Evolutionary conservation across 768 basidiomycete species (phyloP).

Genomic region (Pisolithus marmoratus): DNA sequence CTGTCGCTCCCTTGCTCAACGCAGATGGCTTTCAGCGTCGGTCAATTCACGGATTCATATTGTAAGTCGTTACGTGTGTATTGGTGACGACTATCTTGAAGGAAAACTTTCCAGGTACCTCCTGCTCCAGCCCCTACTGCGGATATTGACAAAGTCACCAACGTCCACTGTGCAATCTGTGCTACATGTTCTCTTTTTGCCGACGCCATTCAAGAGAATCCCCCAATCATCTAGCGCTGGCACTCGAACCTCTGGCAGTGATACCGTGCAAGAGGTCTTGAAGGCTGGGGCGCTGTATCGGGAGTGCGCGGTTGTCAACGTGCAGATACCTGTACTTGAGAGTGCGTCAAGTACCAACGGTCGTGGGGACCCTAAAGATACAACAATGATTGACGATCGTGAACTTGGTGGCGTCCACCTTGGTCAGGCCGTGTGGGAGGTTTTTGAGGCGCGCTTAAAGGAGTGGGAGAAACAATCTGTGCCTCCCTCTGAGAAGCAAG

Average conservation of each 20-base stretch:
- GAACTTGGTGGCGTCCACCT: conserved; percentile 67
- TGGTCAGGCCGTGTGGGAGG: conserved; percentile 73
- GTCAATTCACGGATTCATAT: conserved; percentile 39
- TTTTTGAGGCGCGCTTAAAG: conserved; percentile 61
- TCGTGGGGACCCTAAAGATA: conserved; percentile 28
- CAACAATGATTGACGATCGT: conserved; percentile 49
- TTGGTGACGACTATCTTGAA: conserved; percentile 3
- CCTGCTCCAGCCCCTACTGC: conserved; percentile 57
- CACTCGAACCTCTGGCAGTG: conserved; percentile 4
- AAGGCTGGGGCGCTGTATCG: conserved; percentile 75
- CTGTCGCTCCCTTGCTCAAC: conserved; percentile 42
- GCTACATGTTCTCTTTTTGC: conserved; percentile 78
- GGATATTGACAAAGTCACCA: conserved; percentile 67
- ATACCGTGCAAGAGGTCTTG: conserved; percentile 52
- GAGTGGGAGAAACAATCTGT: conserved; percentile 47
- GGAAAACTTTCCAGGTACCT: conserved; percentile 48
- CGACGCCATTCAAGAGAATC: conserved; percentile 66
- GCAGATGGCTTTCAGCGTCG: conserved; percentile 24
- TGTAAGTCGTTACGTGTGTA: conserved; percentile 36
- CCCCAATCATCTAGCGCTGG: conserved; percentile 19
- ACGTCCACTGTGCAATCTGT: conserved; percentile 61
- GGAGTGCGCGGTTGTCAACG: conserved; percentile 61
- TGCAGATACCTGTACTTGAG: conserved; percentile 32
- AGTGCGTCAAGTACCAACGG: conserved; percentile 12
- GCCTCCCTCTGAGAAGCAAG: conserved; percentile 16